These are phyloP conservation scores for Gossypium laxum DNA, from an alignment of 441 rosid species.

Conservation along the genomic window DNA sequence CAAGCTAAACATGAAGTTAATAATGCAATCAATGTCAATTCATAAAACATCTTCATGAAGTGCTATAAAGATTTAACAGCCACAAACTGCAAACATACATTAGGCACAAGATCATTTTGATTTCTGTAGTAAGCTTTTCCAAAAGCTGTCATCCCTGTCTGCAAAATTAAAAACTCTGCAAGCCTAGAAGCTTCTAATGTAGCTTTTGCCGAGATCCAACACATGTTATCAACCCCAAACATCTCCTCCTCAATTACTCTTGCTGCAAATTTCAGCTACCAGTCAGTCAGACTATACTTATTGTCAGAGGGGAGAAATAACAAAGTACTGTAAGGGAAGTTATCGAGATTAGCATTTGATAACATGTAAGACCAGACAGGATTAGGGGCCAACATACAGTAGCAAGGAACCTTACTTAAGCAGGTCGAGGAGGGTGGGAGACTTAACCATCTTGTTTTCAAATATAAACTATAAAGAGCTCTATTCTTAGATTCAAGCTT, in stretches of 20 bases:
- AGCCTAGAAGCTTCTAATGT: conserved; percentile 82
- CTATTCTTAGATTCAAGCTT: not conserved
- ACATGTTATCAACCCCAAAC: conserved; percentile 73
- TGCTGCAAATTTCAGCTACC: conserved; percentile 40
- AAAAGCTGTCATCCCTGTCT: conserved; percentile 93
- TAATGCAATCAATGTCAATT: conserved; percentile 4
- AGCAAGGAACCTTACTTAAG: conserved; percentile 1
- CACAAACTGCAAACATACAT: conserved; percentile 30
- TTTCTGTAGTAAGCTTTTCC: conserved; percentile 85
- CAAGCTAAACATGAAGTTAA: conserved; percentile 44
- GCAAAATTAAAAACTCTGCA: conserved; percentile 76
- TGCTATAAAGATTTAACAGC: conserved; percentile 5
- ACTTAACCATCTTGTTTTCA: conserved; percentile 4
- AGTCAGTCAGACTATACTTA: conserved; percentile 17
- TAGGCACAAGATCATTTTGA: conserved; percentile 80
- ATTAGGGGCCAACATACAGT: not conserved
- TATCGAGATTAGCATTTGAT: not conserved
- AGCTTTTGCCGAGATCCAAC: conserved; percentile 90
- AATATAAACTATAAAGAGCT: not conserved
- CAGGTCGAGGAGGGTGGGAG: not conserved
- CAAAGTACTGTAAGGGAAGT: not conserved
- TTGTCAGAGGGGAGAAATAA: not conserved
- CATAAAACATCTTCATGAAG: conserved; percentile 8
- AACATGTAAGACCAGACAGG: not conserved
- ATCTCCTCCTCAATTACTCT: conserved; percentile 89